Evolutionary conservation across 1,139 yeast species (phyloP), one percentile per base, ranked within the genome.

Genomic region (Zygoascus meyerae): DNA sequence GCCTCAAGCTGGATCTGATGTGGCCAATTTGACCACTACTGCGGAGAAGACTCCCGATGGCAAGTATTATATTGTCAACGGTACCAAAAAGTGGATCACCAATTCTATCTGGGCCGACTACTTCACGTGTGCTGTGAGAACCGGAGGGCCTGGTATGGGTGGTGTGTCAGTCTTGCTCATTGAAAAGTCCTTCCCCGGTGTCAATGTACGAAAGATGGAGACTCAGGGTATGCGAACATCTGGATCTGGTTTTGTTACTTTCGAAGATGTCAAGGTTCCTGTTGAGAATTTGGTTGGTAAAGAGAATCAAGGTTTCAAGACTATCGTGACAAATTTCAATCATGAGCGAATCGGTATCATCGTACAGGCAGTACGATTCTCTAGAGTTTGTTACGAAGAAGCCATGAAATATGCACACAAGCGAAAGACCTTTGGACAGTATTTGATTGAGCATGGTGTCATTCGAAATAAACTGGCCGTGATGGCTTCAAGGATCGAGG

Each of bases 11-110:
- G 74, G 74, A 10, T 67, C 72, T 26, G 74, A 70, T 52, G 74
- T 70, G 7, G 74, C 74, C 40, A 67, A 68, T 52, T 54, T 70
- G 48, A 63, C 64, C 32, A 66, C 73, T 39, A 56, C 67, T 9
- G 74, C 74, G 42, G 62, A 55, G 42, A 55, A 57, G 59, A 59
- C 69, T 32, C 62, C 62, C 14, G 72, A 70, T 48, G 73, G 73
- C 42, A 66, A 67, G 63, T 61, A 60, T 57, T 70, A 60, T 56
- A 66, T 70, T 49, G 74, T 70, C 52, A 70, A 69, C 48, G 74
- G 74, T 43, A 63, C 59, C 54, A 70, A 70, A 64, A 70, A 70
- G 59, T 70, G 74, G 73, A 70, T 70, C 61, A 70, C 74, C 53
- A 70, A 69, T 53, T 72, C 73, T 46, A 53, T 68, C 44, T 69